Evolutionary conservation across 192 early-diverging fungal species (phyloP), one percentile per base, ranked within the genome.

Genomic region (Ambispora gerdemannii): DNA sequence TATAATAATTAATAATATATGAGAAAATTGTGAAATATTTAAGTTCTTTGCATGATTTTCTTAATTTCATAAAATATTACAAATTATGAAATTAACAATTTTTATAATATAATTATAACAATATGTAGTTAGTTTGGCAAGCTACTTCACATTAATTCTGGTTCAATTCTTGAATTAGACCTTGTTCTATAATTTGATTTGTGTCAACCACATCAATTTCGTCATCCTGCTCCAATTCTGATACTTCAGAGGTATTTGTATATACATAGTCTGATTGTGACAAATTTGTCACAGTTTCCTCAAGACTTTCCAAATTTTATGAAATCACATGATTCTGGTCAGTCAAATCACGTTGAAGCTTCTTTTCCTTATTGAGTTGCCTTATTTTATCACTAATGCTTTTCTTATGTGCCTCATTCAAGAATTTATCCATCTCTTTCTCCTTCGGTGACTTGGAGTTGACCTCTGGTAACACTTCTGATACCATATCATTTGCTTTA

Each of bases 71-170:
- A n/a, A n/a, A n/a, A n/a, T n/a, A n/a, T n/a, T n/a, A n/a, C n/a
- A n/a, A n/a, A n/a, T n/a, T n/a, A n/a, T n/a, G n/a, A n/a, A n/a
- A n/a, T n/a, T n/a, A n/a, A n/a, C n/a, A n/a, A n/a, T n/a, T n/a
- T n/a, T n/a, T n/a, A n/a, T n/a, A n/a, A n/a, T n/a, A n/a, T n/a
- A n/a, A n/a, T n/a, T n/a, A n/a, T n/a, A n/a, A n/a, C n/a, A n/a
- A 15, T 65, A 11, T 65, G 50, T 50, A 50, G 47, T 47, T 67
- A 67, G 50, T 67, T 50, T 31, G 20, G 50, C 1, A 20, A 28
- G 20, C 52, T 67, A 51, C 33, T 43, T 43, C 6, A 15, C 6
- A 43, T 10, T 15, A 43, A 10, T 15, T 15, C 15, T 6, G 38
- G 6, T 10, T 15, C 24, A 58, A 58, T 58, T 58, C 55, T 58